Base-by-base conservation (phyloP, 768 basidiomycete genomes). In the Fistulinella prunicolor region DNA sequence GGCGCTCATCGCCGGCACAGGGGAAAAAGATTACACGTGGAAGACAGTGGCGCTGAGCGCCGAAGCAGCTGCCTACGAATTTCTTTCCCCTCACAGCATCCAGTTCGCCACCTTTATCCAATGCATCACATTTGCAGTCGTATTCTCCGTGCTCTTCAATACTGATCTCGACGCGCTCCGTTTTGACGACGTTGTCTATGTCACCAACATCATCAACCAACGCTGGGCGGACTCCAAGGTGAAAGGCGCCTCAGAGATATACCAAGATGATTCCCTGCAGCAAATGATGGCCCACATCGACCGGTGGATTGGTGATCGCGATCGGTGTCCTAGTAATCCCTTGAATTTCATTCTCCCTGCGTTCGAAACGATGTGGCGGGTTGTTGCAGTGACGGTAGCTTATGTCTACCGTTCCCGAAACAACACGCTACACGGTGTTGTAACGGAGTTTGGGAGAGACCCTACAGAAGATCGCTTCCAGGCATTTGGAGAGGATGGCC, bases 341-440 rank as follows among this genome's bases (percentile, higher is more conserved):
- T 53, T 84, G 0, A 70, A 85, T 40, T 74, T 77, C 34, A 71
- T 85, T 38, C 71, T 85, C 9, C 83, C 83, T 0, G 66, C 81
- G 0, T 85, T 76, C 64, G 83, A 85, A 53, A 83, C 82, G 0
- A 65, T 82, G 49, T 85, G 83, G 83, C 72, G 82, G 0, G 75
- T 85, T 21, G 75, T 83, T 21, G 81, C 81, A 0, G 59, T 79
- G 1, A 73, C 76, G 0, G 61, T 73, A 47, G 68, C 67, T 1
- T 41, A 56, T 16, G 20, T 51, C 44, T 57, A 67, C 46, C 56
- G 65, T 21, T 45, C 56, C 38, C 51, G 66, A 29, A 48, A 57
- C 19, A 49, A 53, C 13, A 55, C 64, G 4, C 44, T 58, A 12
- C 59, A 45, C 2, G 29, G 59, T 0, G 58, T 56, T 0, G 70